Evolutionary conservation across 352 stramenopile species (phyloP).

Genomic region (Pythium brassicae): DNA sequence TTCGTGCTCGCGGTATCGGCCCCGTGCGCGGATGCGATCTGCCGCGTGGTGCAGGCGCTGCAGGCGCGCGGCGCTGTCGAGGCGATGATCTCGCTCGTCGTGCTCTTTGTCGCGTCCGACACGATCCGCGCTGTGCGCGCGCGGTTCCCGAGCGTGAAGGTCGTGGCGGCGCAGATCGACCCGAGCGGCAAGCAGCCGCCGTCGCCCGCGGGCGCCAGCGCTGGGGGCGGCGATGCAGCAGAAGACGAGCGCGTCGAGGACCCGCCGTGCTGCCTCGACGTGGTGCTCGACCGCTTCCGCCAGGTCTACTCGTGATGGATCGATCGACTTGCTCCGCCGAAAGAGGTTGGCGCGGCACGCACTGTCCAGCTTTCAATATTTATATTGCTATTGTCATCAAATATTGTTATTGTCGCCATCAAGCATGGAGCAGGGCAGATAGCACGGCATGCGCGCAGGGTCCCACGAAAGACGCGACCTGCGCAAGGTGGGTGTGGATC

Average conservation of each 20-base stretch:
- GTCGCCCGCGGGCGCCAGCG: background rate
- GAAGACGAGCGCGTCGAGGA: background rate
- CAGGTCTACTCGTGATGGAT: background rate
- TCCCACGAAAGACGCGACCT: too few relatives aligned
- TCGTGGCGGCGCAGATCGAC: conserved; percentile 30
- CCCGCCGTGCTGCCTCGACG: background rate
- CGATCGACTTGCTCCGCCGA: too few relatives aligned
- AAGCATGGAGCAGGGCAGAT: too few relatives aligned
- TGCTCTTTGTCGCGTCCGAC: conserved; percentile 30
- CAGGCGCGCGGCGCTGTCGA: conserved; percentile 36
- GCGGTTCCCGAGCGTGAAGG: conserved; percentile 21
- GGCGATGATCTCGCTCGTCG: conserved; percentile 36
- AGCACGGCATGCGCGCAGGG: too few relatives aligned
- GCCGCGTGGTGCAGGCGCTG: conserved; percentile 26
- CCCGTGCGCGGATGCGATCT: conserved; percentile 23
- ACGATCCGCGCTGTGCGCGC: conserved; percentile 30
- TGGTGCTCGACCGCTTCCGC: conserved; percentile 3
- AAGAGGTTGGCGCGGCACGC: too few relatives aligned
- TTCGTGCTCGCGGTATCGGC: conserved; percentile 43
- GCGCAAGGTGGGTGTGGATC: too few relatives aligned
- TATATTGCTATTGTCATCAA: background rate
- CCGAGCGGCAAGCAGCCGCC: conserved; percentile 8
- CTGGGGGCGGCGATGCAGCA: background rate
- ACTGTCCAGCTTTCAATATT: background rate
- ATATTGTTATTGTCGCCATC: too few relatives aligned